Evolutionary conservation across 805 yeast genomes (phyloP).

Genomic region (Candida taoyuanica): DNA sequence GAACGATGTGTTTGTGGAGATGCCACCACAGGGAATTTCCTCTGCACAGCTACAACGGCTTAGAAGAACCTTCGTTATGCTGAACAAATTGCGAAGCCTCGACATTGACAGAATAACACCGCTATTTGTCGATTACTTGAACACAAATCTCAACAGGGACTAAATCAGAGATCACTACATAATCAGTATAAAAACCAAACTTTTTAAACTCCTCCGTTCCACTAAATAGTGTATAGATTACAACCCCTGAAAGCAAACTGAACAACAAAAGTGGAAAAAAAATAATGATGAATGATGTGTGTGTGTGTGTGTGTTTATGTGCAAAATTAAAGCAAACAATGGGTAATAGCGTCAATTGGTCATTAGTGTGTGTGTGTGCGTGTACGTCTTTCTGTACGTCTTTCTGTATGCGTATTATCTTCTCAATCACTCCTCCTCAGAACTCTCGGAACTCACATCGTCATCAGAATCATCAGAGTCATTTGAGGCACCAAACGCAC

Average conservation of each 20-base stretch:
- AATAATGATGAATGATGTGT: not conserved
- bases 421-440: conserved; percentile 73
- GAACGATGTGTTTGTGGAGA: conserved; percentile 43
- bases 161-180: conserved; percentile 3
- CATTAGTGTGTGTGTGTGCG: no score
- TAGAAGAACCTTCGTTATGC: conserved; percentile 74
- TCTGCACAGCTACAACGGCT: conserved; percentile 79
- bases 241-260: not conserved
- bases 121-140: conserved; percentile 74
- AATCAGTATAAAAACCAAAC: not conserved
- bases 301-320: not conserved
- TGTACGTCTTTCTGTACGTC: no score
- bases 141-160: conserved; percentile 41
- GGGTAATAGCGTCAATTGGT: no score
- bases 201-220: not conserved
- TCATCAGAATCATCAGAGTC: conserved; percentile 43
- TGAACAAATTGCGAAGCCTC: conserved; percentile 75
- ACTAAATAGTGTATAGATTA: not conserved
- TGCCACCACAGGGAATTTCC: conserved; percentile 61
- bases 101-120: conserved; percentile 64
- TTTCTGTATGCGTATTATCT: no score
- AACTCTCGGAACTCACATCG: conserved; percentile 60
- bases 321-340: no score
- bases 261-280: not conserved
- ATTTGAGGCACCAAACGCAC: conserved; percentile 31